Conservation (phyloP, 176 grass and related monocot genomes). For the Oryza longistaminata region DNA sequence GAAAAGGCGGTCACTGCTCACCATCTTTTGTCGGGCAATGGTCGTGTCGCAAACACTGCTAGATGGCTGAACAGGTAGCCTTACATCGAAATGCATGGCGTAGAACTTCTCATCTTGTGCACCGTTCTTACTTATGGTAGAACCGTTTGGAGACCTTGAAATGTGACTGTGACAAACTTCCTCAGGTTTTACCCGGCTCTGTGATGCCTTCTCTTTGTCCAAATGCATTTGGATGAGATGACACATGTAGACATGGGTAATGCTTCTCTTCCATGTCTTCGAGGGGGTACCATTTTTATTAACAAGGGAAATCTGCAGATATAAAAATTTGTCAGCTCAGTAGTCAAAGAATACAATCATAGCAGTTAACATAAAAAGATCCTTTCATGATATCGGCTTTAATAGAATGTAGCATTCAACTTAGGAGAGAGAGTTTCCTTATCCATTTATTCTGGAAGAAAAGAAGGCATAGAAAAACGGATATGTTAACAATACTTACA, state of each 20-base stretch:
- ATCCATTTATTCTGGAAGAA: neutral
- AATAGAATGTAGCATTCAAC: neutral
- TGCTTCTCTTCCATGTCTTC: slow-evolving; percentile 53
- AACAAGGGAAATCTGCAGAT: slow-evolving; percentile 23
- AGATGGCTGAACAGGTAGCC: slow-evolving; percentile 7
- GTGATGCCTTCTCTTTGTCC: slow-evolving; percentile 48
- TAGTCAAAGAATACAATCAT: neutral
- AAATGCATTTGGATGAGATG: slow-evolving; percentile 58
- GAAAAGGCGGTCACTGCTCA: neutral
- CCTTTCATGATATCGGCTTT: neutral
- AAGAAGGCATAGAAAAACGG: neutral
- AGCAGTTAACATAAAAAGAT: neutral
- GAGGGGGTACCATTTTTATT: slow-evolving; percentile 3
- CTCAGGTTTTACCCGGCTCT: slow-evolving; percentile 28
- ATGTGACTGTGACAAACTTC: neutral
- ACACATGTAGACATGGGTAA: slow-evolving; percentile 58
- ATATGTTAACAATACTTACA: slow-evolving; percentile 7
- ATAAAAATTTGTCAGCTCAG: slow-evolving; percentile 5
- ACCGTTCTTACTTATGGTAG: slow-evolving; percentile 7
- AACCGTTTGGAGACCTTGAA: neutral
- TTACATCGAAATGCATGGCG: neutral
- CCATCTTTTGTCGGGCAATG: slow-evolving; percentile 34
- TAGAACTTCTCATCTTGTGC: slow-evolving; percentile 19
- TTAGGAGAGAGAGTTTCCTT: neutral
- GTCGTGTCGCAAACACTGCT: neutral